Conservation (phyloP, 2,329 filamentous ascomycete species). For the Penicillium sp. region DNA sequence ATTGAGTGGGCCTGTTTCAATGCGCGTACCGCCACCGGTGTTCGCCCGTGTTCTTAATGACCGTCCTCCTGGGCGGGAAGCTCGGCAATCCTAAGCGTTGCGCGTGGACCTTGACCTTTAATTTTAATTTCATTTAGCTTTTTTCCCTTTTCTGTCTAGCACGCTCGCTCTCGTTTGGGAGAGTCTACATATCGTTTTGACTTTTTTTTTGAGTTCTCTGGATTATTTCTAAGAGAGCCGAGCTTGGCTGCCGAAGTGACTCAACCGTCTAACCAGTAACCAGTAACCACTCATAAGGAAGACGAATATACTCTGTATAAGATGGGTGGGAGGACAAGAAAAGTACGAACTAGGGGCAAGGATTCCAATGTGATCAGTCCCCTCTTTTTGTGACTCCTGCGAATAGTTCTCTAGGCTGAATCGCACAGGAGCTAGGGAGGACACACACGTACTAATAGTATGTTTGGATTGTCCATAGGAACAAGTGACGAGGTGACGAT, state of each 20-base stretch:
- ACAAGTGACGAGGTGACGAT: too few relatives aligned
- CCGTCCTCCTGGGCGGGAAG: conserved; percentile 18
- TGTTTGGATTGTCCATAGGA: background rate
- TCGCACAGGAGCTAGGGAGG: background rate
- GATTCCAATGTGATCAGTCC: conserved; percentile 23
- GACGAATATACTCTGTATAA: too few relatives aligned
- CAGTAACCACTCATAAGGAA: too few relatives aligned
- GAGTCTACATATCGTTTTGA: background rate
- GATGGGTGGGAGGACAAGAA: background rate
- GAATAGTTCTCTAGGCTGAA: background rate
- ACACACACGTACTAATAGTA: background rate
- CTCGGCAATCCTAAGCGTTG: conserved; percentile 26
- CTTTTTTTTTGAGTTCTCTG: background rate
- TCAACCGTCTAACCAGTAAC: background rate
- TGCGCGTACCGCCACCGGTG: conserved; percentile 20
- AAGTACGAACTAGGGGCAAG: background rate
- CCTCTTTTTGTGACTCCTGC: background rate
- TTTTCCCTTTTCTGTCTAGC: background rate
- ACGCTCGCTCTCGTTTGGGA: background rate
- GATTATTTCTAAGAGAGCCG: background rate
- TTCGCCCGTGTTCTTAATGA: conserved; percentile 11
- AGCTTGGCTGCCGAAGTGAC: conserved; percentile 5
- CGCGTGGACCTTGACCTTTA: conserved; percentile 19
- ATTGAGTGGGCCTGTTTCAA: conserved; percentile 21
- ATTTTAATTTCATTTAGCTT: background rate